Conservation (phyloP, 805 yeast species). For the Sugiyamaella floridensis region DNA sequence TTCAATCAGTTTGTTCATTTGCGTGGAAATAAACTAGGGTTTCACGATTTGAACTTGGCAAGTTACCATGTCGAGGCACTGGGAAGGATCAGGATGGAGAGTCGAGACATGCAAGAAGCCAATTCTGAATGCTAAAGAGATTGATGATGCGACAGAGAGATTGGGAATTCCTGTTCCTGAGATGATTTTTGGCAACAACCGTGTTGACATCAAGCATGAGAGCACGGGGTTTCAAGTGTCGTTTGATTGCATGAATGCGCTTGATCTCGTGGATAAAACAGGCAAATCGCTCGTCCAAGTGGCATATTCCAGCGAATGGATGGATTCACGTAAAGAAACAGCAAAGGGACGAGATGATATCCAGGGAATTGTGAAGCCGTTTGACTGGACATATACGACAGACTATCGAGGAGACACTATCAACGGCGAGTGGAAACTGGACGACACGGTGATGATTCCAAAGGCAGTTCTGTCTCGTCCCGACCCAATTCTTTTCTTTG, state of each 20-base stretch:
- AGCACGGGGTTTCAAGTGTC: slow-evolving; percentile 41
- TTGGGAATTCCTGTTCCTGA: slow-evolving; percentile 86
- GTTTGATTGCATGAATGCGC: slow-evolving; percentile 75
- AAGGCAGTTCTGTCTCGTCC: slow-evolving; percentile 58
- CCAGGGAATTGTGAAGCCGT: slow-evolving; percentile 65
- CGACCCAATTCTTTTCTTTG: slow-evolving; percentile 84
- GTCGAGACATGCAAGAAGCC: slow-evolving; percentile 68
- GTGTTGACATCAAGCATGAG: slow-evolving; percentile 45
- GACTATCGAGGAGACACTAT: slow-evolving; percentile 57
- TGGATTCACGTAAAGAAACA: slow-evolving; percentile 28
- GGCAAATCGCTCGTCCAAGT: slow-evolving; percentile 55
- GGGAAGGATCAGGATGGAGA: slow-evolving; percentile 62
- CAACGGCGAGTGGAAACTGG: slow-evolving; percentile 19
- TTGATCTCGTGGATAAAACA: slow-evolving; percentile 49
- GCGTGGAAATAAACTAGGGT: not conserved
- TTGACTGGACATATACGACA: slow-evolving; percentile 95
- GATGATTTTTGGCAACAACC: slow-evolving; percentile 90
- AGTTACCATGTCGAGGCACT: not conserved
- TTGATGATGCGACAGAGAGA: slow-evolving; percentile 56
- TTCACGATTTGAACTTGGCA: not conserved
- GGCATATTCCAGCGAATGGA: slow-evolving; percentile 85
- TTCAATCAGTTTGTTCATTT: too few species aligned
- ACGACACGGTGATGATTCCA: slow-evolving; percentile 48
- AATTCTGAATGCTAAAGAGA: slow-evolving; percentile 64
- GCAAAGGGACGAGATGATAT: slow-evolving; percentile 38